Evolutionary conservation across 257 asterid genomes (phyloP).

Genomic region (Solanum lycopersicoides): DNA sequence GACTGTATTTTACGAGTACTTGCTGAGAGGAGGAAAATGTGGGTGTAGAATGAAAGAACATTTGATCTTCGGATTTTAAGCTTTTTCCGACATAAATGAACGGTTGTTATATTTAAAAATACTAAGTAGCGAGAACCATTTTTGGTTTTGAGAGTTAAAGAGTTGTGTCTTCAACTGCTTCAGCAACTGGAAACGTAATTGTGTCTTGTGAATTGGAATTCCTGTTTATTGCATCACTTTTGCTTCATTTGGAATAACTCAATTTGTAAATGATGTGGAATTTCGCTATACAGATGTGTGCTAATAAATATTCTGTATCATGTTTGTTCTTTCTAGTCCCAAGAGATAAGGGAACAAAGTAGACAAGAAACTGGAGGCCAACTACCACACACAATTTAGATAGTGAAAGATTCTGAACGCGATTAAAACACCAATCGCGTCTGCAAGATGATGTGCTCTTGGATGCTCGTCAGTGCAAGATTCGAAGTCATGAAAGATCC

Average conservation of each 20-base stretch:
- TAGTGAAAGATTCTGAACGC: slow-evolving; percentile 22
- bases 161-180: neutral
- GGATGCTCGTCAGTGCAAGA: slow-evolving; percentile 30
- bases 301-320: neutral
- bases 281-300: neutral
- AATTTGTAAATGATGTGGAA: neutral
- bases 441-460: slow-evolving; percentile 42
- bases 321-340: slow-evolving; percentile 40
- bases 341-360: slow-evolving; percentile 79
- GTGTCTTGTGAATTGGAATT: neutral
- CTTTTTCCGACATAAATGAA: neutral
- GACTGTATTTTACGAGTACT: neutral
- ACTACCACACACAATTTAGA: slow-evolving; percentile 13
- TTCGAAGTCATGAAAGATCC: slow-evolving; percentile 26
- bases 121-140: neutral
- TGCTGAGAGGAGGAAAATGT: neutral
- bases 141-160: neutral
- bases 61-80: neutral
- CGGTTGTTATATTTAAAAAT: neutral
- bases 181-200: neutral
- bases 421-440: slow-evolving; percentile 38
- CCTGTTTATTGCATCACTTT: neutral
- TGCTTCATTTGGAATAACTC: neutral
- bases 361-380: slow-evolving; percentile 48
- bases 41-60: neutral